Conservation (phyloP, 441 rosid genomes). For the Croton setiger region DNA sequence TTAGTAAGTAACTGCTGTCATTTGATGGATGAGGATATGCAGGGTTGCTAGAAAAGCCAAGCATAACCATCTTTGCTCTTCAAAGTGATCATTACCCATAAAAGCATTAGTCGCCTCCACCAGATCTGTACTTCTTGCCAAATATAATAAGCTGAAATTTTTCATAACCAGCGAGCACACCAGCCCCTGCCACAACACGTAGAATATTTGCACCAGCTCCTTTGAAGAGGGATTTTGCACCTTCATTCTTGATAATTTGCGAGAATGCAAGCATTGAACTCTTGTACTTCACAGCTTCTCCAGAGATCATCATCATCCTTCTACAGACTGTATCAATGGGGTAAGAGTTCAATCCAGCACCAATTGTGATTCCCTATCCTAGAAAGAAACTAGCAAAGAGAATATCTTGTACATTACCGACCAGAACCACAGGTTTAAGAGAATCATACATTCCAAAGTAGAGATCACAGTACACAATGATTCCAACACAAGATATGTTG, state of each 20-base stretch:
- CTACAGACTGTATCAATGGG: constrained; percentile 88
- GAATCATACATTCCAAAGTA: constrained; percentile 96
- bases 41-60: constrained; percentile 77
- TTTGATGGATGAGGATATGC: constrained; percentile 85
- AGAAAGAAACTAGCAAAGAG: constrained; percentile 85
- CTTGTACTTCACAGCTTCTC: constrained; percentile 89
- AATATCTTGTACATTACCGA: constrained; percentile 74
- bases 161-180: constrained; percentile 95
- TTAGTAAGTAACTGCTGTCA: constrained; percentile 73
- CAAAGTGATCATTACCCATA: too few relatives aligned
- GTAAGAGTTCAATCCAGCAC: constrained; percentile 87
- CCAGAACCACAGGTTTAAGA: constrained; percentile 79
- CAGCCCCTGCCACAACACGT: constrained; percentile 93
- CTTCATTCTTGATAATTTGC: constrained; percentile 78
- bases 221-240: constrained; percentile 78
- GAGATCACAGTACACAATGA: constrained; percentile 79
- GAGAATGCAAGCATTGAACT: constrained; percentile 73
- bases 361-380: constrained; percentile 90
- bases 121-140: constrained; percentile 87
- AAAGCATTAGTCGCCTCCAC: constrained; percentile 53
- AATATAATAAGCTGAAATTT: constrained; percentile 74
- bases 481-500: constrained; percentile 79
- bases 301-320: constrained; percentile 99
- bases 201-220: constrained; percentile 97
- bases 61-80: constrained; percentile 29